phyloP scores from a whole-genome alignment of 495 filamentous ascomycete species.

The Aspergillus egyptiacus region DNA sequence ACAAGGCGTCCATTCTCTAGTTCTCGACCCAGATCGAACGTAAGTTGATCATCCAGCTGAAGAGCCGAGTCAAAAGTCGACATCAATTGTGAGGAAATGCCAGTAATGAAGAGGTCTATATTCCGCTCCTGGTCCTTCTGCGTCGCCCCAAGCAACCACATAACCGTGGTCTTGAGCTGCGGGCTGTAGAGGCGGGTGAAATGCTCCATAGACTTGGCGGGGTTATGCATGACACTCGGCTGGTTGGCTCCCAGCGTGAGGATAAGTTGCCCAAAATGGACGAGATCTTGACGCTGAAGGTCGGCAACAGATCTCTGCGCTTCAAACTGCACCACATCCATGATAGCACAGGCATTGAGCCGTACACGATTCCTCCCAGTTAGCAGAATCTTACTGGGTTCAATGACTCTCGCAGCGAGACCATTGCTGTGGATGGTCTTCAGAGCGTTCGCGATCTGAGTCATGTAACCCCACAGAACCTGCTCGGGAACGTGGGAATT shows the following conservation, averaged over 20 bases:
- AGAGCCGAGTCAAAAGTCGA: constrained; percentile 66
- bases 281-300: constrained; percentile 81
- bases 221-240: constrained; percentile 48
- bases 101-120: constrained; percentile 69
- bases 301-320: constrained; percentile 58
- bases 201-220: constrained; percentile 60
- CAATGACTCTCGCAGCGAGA: constrained; percentile 77
- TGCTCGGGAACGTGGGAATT: constrained; percentile 61
- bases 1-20: constrained; percentile 87
- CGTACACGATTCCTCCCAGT: constrained; percentile 68
- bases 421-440: constrained; percentile 76
- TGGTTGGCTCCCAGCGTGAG: constrained; percentile 68
- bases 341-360: constrained; percentile 77
- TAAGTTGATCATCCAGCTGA: constrained; percentile 68
- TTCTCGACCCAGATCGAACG: constrained; percentile 64
- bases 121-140: constrained; percentile 51
- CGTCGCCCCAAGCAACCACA: constrained; percentile 62
- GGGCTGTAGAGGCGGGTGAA: constrained; percentile 65
- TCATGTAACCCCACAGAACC: constrained; percentile 83
- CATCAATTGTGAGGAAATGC: constrained; percentile 67
- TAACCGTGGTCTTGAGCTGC: constrained; percentile 66
- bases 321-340: constrained; percentile 82
- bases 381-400: constrained; percentile 77
- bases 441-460: constrained; percentile 84
- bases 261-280: constrained; percentile 77